Percentiles rank a stretch among this genome's conserved stretches.
Evolutionary conservation across 192 early-diverging fungal genomes (phyloP).

Genomic region (Irineochytrium annulatum): DNA sequence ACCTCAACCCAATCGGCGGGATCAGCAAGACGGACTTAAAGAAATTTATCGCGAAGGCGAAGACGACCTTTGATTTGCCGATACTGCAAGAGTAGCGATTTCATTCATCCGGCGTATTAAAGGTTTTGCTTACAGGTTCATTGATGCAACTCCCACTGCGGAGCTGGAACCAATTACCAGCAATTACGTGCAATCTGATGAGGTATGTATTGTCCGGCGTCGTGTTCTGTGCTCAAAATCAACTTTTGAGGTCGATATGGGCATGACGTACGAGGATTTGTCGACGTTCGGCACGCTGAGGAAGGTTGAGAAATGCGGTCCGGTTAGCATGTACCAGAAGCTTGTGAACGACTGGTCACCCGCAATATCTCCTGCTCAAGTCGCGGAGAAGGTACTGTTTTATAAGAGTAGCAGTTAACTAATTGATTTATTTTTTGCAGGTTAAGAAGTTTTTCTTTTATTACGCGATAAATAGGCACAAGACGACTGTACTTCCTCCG

Average conservation of each 20-base stretch:
- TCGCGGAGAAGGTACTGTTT: too few relatives aligned
- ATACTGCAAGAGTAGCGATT: slow-evolving; percentile 52
- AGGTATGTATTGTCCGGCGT: slow-evolving; percentile 36
- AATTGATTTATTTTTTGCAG: not conserved
- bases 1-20: slow-evolving; percentile 95
- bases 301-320: slow-evolving; percentile 83
- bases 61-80: slow-evolving; percentile 57
- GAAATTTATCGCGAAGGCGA: slow-evolving; percentile 72
- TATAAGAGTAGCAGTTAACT: too few relatives aligned
- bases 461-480: slow-evolving; percentile 97
- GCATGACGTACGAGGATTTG: slow-evolving; percentile 95
- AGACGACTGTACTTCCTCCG: slow-evolving; percentile 95
- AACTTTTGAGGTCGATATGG: slow-evolving; percentile 77
- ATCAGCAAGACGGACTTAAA: slow-evolving; percentile 87
- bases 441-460: slow-evolving; percentile 96
- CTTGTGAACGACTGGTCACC: slow-evolving; percentile 77
- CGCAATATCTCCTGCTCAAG: slow-evolving; percentile 56
- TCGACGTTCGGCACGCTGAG: slow-evolving; percentile 86
- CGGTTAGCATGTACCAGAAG: slow-evolving; percentile 90
- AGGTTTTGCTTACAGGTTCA: slow-evolving; percentile 68
- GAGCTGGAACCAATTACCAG: slow-evolving; percentile 90
- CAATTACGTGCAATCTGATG: slow-evolving; percentile 84
- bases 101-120: not conserved
- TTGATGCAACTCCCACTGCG: slow-evolving; percentile 82
- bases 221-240: not conserved